phyloP scores from a whole-genome alignment of 1,284 basidiomycete species.

The Volvariella surrecta region DNA sequence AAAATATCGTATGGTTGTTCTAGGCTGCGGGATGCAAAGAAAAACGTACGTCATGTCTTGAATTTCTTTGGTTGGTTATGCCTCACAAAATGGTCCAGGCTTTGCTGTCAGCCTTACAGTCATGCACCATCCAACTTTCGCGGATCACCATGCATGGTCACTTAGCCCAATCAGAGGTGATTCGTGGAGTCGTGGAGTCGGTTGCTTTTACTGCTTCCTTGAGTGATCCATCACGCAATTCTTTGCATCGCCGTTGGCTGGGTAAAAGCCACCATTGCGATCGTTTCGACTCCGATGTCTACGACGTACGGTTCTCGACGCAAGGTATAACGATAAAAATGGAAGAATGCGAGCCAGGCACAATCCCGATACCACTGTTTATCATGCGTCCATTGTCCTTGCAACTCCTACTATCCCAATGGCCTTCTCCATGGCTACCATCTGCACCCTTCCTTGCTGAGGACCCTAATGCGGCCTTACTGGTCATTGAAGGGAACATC shows the following conservation, averaged over 20 bases:
- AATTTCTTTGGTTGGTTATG: no score
- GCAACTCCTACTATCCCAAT: constrained; percentile 43
- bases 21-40: constrained; percentile 23
- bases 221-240: constrained; percentile 36
- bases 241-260: constrained; percentile 43
- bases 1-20: no score
- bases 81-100: no score
- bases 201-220: constrained; percentile 26
- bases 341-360: background rate
- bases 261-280: constrained; percentile 30
- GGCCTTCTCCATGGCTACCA: constrained; percentile 46
- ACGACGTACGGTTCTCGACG: constrained; percentile 33
- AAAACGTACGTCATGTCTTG: constrained; percentile 21
- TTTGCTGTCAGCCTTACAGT: background rate
- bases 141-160: no score
- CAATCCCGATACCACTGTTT: background rate
- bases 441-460: constrained; percentile 42
- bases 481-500: constrained; percentile 42
- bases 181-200: background rate
- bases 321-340: constrained; percentile 21
- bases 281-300: constrained; percentile 35
- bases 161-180: no score
- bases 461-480: constrained; percentile 50
- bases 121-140: no score
- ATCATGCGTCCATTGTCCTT: constrained; percentile 26